Percentiles rank a stretch among this genome's conserved stretches.
phyloP scores from a whole-genome alignment of 441 rosid species.

The Biscutella laevigata region DNA sequence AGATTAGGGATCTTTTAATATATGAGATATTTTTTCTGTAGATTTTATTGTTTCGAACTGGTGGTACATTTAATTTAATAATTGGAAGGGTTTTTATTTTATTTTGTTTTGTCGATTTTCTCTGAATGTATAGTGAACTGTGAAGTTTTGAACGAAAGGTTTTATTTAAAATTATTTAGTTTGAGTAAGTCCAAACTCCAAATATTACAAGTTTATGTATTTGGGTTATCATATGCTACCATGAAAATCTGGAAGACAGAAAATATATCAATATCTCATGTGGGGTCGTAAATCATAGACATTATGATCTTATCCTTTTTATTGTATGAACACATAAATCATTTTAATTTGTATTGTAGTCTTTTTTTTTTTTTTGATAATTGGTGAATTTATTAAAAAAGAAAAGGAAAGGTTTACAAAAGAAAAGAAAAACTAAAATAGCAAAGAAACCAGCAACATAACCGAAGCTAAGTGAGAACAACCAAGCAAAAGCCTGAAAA shows the following conservation, averaged over 20 bases:
- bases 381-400: no score
- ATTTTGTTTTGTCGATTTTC: background rate
- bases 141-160: background rate
- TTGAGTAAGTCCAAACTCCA: background rate
- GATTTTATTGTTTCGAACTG: background rate
- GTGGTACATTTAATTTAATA: background rate
- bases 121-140: background rate
- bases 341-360: background rate
- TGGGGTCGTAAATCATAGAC: constrained; percentile 22
- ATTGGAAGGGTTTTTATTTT: no score
- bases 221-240: constrained; percentile 10
- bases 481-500: no score
- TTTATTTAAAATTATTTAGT: background rate
- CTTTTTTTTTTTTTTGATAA: no score
- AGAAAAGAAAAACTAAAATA: no score
- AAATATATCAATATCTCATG: constrained; percentile 18
- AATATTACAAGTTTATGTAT: constrained; percentile 12
- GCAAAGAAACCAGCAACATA: no score
- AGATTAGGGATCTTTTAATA: background rate
- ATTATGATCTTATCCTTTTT: constrained; percentile 15
- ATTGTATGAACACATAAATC: background rate
- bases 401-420: no score
- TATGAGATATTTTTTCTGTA: background rate
- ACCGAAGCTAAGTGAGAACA: no score
- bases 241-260: constrained; percentile 10